Evolutionary conservation across 345 rosid species (phyloP), one percentile per base, ranked within the genome.

Genomic region (Noccaea bulbosa): DNA sequence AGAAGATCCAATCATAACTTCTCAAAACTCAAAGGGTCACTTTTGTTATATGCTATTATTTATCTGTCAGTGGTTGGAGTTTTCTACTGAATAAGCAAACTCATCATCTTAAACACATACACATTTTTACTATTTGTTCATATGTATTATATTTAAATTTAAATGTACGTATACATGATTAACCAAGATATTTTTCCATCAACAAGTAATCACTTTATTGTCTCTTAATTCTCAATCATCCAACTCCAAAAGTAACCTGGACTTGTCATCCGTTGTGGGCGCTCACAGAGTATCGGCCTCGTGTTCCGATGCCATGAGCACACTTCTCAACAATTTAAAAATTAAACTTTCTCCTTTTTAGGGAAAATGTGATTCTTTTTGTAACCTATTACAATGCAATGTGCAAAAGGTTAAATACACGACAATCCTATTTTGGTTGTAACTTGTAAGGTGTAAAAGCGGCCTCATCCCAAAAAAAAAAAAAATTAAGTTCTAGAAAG

Each of bases 251-350:
- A 57, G 58, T 22, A 37, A 38, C 48, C 12, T 70, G 16, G 48
- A 38, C 54, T 67, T 55, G 72, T 55, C 86, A 78, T 72, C 92
- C 92, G 1, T 2, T 78, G n/a, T n/a, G n/a, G n/a, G n/a, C n/a
- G n/a, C n/a, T n/a, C n/a, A n/a, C n/a, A n/a, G 86, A 85, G 70
- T 83, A 85, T 45, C 65, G 81, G 12, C 64, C 59, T 8, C 72
- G 55, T 22, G 81, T 82, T 72, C 72, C 75, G 3, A 53, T 82
- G 54, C 79, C 79, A 68, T 41, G 44, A 54, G 3, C 3, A 66
- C 16, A 39, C 7, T 30, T 39, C 15, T 43, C 52, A 44, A 7
- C 49, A 55, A n/a, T n/a, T n/a, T n/a, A n/a, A n/a, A n/a, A n/a
- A n/a, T n/a, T n/a, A n/a, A n/a, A n/a, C n/a, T n/a, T n/a, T n/a